Conservation (phyloP, 805 yeast genomes). For the Saccharomycopsis guyanensis region DNA sequence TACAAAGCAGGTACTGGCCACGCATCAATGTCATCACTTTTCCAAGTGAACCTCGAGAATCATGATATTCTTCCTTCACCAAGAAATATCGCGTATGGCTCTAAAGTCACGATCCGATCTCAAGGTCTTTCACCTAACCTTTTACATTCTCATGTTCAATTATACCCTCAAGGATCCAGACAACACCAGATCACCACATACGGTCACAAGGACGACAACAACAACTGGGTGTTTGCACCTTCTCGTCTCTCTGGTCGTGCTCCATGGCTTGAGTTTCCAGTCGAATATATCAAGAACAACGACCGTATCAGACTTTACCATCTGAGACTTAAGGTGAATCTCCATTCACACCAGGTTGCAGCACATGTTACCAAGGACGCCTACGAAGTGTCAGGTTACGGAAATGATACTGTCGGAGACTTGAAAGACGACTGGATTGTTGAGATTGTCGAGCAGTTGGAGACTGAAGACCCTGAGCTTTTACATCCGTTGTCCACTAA, state of each 20-base stretch:
- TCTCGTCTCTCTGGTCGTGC: slow-evolving; percentile 6
- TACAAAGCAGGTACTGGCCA: slow-evolving; percentile 88
- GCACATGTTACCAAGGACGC: slow-evolving; percentile 64
- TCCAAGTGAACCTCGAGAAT: slow-evolving; percentile 79
- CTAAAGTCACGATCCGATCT: slow-evolving; percentile 55
- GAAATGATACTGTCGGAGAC: slow-evolving; percentile 66
- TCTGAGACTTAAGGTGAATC: slow-evolving; percentile 57
- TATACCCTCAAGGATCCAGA: slow-evolving; percentile 83
- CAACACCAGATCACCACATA: slow-evolving; percentile 96
- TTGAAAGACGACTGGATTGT: slow-evolving; percentile 83
- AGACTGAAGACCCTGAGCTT: slow-evolving; percentile 41
- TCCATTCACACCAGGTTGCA: slow-evolving; percentile 74
- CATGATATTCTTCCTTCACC: slow-evolving; percentile 62
- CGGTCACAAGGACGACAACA: slow-evolving; percentile 81
- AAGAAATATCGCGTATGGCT: slow-evolving; percentile 54
- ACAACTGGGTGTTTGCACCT: slow-evolving; percentile 65
- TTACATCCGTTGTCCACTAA: slow-evolving; percentile 73
- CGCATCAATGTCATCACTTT: slow-evolving; percentile 78
- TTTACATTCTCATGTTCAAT: slow-evolving; percentile 81
- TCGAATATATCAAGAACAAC: slow-evolving; percentile 46
- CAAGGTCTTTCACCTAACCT: slow-evolving; percentile 67
- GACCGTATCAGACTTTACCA: slow-evolving; percentile 68
- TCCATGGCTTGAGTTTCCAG: neutral
- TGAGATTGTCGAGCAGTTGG: slow-evolving; percentile 63
- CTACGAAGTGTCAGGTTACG: slow-evolving; percentile 86